A percentile compares a stretch with the other conserved stretches of the same genome.
Conservation (phyloP, 805 yeast genomes). For the Yarrowia keelungensis region DNA sequence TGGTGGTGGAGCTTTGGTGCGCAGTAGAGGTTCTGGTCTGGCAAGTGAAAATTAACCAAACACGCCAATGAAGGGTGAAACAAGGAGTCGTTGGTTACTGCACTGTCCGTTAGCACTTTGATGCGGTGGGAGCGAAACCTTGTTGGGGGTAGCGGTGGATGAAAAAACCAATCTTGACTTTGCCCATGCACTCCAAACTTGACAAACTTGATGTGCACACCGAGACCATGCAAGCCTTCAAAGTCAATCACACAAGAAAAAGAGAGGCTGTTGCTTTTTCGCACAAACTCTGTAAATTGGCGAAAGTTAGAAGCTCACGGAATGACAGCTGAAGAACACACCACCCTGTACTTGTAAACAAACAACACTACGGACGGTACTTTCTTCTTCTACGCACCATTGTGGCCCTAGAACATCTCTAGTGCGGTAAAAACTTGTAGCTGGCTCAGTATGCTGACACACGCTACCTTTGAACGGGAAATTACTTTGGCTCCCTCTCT, state of each 20-base stretch:
- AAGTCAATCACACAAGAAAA: conserved; percentile 6
- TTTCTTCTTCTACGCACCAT: no score
- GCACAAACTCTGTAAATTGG: conserved; percentile 3
- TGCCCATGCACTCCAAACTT: not conserved
- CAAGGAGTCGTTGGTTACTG: conserved; percentile 21
- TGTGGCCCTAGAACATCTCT: no score
- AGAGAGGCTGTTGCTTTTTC: conserved; percentile 1
- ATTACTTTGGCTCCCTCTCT: not conserved
- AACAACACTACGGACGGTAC: no score
- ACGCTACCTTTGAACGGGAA: not conserved
- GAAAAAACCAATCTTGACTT: conserved; percentile 10
- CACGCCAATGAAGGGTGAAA: conserved; percentile 35
- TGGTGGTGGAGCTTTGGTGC: no score
- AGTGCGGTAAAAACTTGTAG: no score
- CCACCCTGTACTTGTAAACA: no score
- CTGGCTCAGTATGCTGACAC: no score
- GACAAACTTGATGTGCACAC: no score
- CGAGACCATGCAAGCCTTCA: not conserved
- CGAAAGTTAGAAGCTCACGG: not conserved
- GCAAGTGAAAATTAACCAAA: conserved; percentile 2
- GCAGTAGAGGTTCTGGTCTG: not conserved
- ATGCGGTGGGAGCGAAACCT: conserved; percentile 22
- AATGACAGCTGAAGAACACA: no score
- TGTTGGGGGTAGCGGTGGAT: not conserved
- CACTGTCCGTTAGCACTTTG: conserved; percentile 6